A percentile compares a stretch with the other conserved stretches of the same genome.
Conservation (phyloP, 306 rosid genomes). For the Cyamopsis tetragonoloba region DNA sequence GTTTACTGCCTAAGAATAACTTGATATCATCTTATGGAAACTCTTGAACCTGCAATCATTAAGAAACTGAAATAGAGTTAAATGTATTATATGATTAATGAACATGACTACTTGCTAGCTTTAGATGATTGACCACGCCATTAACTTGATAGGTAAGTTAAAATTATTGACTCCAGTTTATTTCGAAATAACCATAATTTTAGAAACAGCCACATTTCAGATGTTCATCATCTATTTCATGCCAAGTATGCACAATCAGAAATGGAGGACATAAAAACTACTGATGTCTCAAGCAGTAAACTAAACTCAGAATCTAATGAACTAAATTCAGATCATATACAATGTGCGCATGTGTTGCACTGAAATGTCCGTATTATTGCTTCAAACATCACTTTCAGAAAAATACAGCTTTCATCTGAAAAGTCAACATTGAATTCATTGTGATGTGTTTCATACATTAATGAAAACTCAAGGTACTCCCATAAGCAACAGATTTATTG, state of each 20-base stretch:
- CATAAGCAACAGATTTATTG: not conserved
- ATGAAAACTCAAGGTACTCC: not conserved
- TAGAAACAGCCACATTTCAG: not conserved
- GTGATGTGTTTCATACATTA: not conserved
- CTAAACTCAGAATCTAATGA: not conserved
- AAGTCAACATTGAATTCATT: not conserved
- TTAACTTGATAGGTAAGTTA: not conserved
- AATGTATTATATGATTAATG: too few relatives aligned
- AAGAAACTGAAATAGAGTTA: not conserved
- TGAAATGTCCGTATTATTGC: not conserved
- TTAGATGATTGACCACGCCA: constrained; percentile 2
- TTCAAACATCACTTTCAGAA: not conserved
- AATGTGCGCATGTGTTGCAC: not conserved
- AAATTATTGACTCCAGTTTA: not conserved
- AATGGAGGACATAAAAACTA: not conserved
- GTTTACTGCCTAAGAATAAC: constrained; percentile 5
- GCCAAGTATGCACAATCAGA: not conserved
- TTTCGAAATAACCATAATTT: not conserved
- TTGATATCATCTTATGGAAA: constrained; percentile 15
- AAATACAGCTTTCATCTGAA: not conserved
- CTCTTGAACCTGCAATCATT: constrained; percentile 27
- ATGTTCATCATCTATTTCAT: constrained; percentile 16
- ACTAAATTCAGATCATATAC: constrained; percentile 8
- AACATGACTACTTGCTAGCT: too few relatives aligned
- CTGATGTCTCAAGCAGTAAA: not conserved